Conservation (phyloP, 768 basidiomycete species). For the Artomyces pyxidatus region DNA sequence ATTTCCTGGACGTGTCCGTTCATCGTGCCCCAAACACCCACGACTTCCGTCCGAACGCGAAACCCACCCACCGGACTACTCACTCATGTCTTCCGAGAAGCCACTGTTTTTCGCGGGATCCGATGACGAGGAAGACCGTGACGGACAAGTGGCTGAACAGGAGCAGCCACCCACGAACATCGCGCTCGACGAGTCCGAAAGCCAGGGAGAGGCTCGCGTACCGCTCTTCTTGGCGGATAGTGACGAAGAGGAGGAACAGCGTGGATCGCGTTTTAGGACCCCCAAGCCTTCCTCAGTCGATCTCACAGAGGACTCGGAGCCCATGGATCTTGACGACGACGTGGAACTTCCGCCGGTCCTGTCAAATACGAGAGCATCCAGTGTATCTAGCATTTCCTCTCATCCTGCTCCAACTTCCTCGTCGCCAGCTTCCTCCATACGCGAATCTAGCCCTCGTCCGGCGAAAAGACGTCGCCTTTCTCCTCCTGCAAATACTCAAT, state of each 20-base stretch:
- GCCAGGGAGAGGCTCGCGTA: slow-evolving; percentile 31
- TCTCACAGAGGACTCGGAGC: too few species aligned
- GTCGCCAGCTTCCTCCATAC: slow-evolving; percentile 15
- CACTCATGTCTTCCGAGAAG: slow-evolving; percentile 21
- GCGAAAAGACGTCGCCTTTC: slow-evolving; percentile 43
- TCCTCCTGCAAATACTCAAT: slow-evolving; percentile 5
- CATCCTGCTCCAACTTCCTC: slow-evolving; percentile 19
- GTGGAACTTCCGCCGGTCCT: slow-evolving; percentile 11
- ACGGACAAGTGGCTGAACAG: background rate
- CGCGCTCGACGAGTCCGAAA: slow-evolving; percentile 48
- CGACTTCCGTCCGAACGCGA: too few species aligned
- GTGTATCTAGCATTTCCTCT: slow-evolving; percentile 33
- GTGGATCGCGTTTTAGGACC: slow-evolving; percentile 6
- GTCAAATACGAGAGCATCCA: slow-evolving; percentile 29
- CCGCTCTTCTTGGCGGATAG: slow-evolving; percentile 36
- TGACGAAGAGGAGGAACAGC: slow-evolving; percentile 30
- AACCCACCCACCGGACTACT: slow-evolving; percentile 1
- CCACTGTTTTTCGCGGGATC: slow-evolving; percentile 54
- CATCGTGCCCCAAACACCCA: too few species aligned
- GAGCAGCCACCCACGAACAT: background rate
- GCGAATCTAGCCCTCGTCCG: slow-evolving; percentile 25
- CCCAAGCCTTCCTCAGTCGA: too few species aligned
- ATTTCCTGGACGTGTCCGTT: too few species aligned
- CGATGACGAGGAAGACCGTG: slow-evolving; percentile 35
- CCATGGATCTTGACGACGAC: slow-evolving; percentile 11